phyloP scores from a whole-genome alignment of 2,329 filamentous ascomycete species.

The Apiospora aurea region DNA sequence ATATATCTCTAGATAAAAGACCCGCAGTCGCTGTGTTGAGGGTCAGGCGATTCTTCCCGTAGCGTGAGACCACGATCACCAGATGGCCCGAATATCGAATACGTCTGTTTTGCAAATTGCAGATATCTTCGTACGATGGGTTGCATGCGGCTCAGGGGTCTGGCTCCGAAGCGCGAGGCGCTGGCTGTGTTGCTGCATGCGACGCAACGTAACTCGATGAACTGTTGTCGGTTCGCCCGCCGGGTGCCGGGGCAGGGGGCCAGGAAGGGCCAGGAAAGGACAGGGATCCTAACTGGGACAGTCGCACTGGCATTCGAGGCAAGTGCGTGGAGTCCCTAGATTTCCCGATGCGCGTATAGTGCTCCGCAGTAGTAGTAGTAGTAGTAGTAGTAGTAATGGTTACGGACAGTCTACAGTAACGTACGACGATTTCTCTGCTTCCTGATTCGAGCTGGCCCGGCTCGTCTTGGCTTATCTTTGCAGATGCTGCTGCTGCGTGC shows the following conservation, averaged over 20 bases:
- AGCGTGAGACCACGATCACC: constrained; percentile 2
- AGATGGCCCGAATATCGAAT: constrained; percentile 16
- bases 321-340: background rate
- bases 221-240: background rate
- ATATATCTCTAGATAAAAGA: background rate
- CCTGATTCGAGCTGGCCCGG: background rate
- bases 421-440: background rate
- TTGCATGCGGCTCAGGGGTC: constrained; percentile 18
- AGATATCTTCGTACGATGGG: constrained; percentile 5
- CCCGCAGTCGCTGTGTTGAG: background rate
- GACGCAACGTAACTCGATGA: background rate
- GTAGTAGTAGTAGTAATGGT: background rate
- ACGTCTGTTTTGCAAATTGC: background rate
- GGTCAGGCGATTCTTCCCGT: constrained; percentile 15
- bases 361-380: background rate
- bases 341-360: background rate
- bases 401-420: background rate
- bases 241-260: too few species aligned
- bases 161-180: constrained; percentile 15
- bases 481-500: background rate
- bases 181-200: constrained; percentile 12
- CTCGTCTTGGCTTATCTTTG: background rate
- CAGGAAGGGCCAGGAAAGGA: background rate
- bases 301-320: background rate
- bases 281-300: background rate